Base-by-base conservation (phyloP, 352 stramenopile species). In the Pythium brachiatum region DNA sequence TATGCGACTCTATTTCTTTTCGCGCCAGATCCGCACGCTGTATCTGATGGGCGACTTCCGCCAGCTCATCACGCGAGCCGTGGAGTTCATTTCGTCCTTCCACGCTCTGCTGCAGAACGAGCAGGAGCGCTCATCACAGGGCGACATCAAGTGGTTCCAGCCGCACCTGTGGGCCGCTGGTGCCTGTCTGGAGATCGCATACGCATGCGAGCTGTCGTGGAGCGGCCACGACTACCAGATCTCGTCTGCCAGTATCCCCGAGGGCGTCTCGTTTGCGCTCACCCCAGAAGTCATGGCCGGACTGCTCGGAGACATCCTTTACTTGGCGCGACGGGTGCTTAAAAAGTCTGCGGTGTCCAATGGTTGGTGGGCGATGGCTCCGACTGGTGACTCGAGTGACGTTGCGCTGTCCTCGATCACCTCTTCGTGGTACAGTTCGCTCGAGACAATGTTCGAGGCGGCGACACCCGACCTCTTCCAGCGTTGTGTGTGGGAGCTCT, bases 1-100 rank as follows among this genome's bases (percentile, higher is more conserved):
- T 16, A 70, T 90, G 23, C 81, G 80, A 2, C 72, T 94, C 16
- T 88, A 94, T 59, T 88, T 86, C 58, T 94, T 91, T 52, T 88
- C 74, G 56, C 78, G 83, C 0, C 85, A 94, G 59, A 86, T 94
- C 3, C 79, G 81, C 21, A 89, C 75, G 4, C 66, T 92, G 20
- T 91, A 90, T 57, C 66, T 92, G 23, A 89, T 86, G 75, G 79
- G 79, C 13, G 81, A 73, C 38, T 88, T 89, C 51, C 70, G 69
- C 0, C 78, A 90, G 48, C 68, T 94, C 23, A 72, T 90, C 18
- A 47, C 77, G 44, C 81, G 85, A 32, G 72, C 76, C 4, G 75
- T 71, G 0, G 58, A 47, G 5, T 92, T 94, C 53, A 88, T 92
- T 21, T 56, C 73, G 13, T 67, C 69, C 0, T 90, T 94, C 52